Conservation (phyloP, 495 filamentous ascomycete genomes). For the Penicillium dipodomyicola region DNA sequence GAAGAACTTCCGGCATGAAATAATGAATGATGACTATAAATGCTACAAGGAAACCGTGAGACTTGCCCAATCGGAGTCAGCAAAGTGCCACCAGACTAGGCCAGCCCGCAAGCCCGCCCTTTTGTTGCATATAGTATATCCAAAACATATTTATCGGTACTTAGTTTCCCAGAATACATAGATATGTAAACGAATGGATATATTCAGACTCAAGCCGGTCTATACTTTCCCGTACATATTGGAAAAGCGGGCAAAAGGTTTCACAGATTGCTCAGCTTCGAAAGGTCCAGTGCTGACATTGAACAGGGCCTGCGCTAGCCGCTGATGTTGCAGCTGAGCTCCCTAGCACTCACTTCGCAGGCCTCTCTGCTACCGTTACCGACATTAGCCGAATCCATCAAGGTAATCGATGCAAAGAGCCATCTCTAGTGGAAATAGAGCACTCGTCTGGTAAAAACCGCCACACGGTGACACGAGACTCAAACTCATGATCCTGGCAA, state of each 20-base stretch:
- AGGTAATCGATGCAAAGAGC: too few species aligned
- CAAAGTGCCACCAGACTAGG: background rate
- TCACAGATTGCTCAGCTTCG: background rate
- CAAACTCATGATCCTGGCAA: too few species aligned
- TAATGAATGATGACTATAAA: background rate
- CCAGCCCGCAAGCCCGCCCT: background rate
- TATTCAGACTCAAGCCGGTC: too few species aligned
- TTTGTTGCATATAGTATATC: background rate
- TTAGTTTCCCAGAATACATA: background rate
- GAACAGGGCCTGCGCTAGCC: too few species aligned
- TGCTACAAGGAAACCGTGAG: background rate
- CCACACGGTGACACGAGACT: too few species aligned
- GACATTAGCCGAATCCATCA: too few species aligned
- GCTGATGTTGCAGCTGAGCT: too few species aligned
- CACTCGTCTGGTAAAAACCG: too few species aligned
- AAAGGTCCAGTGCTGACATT: too few species aligned
- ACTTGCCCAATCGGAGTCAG: background rate
- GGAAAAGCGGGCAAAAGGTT: background rate
- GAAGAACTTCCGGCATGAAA: background rate
- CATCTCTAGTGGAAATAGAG: too few species aligned
- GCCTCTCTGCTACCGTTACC: too few species aligned
- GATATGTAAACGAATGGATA: background rate
- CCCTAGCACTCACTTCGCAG: too few species aligned
- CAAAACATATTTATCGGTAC: background rate
- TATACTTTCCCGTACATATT: background rate